Conservation (phyloP, 2,329 filamentous ascomycete genomes). For the Aspergillus awamori region DNA sequence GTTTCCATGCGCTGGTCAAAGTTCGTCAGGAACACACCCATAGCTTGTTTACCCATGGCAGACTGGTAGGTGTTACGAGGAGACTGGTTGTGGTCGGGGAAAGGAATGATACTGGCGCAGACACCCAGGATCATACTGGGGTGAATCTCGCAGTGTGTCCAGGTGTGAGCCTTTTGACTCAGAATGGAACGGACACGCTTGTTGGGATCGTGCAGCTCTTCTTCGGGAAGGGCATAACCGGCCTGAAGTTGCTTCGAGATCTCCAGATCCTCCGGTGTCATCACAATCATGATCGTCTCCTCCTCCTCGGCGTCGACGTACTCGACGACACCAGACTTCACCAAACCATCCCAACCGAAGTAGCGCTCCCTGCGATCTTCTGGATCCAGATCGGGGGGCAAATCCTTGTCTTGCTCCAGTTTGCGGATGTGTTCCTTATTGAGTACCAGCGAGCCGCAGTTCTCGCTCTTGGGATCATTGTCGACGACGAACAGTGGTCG, state of each 20-base stretch:
- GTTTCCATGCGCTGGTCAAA: slow-evolving; percentile 98
- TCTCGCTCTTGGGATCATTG: slow-evolving; percentile 73
- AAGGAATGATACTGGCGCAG: slow-evolving; percentile 98
- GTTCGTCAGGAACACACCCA: slow-evolving; percentile 98
- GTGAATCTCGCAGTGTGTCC: slow-evolving; percentile 98
- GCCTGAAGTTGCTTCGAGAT: slow-evolving; percentile 70
- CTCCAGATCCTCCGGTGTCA: slow-evolving; percentile 95
- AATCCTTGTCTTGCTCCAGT: slow-evolving; percentile 72
- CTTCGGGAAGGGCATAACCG: slow-evolving; percentile 62
- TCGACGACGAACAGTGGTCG: slow-evolving; percentile 92
- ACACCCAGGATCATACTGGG: slow-evolving; percentile 99
- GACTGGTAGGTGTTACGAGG: slow-evolving; percentile 99
- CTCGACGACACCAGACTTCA: slow-evolving; percentile 84
- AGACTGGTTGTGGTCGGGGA: slow-evolving; percentile 97
- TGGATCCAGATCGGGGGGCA: slow-evolving; percentile 62
- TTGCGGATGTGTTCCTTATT: slow-evolving; percentile 80
- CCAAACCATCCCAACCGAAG: slow-evolving; percentile 86
- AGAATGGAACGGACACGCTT: slow-evolving; percentile 85
- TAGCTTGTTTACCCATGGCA: slow-evolving; percentile 99
- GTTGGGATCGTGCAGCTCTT: slow-evolving; percentile 73
- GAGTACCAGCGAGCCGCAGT: slow-evolving; percentile 76
- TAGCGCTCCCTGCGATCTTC: slow-evolving; percentile 62
- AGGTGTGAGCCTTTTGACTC: slow-evolving; percentile 84
- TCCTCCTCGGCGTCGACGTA: slow-evolving; percentile 98
- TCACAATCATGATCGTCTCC: slow-evolving; percentile 98